Evolutionary conservation across 495 filamentous ascomycete species (phyloP).

Genomic region (Evansstolkia leycettana): DNA sequence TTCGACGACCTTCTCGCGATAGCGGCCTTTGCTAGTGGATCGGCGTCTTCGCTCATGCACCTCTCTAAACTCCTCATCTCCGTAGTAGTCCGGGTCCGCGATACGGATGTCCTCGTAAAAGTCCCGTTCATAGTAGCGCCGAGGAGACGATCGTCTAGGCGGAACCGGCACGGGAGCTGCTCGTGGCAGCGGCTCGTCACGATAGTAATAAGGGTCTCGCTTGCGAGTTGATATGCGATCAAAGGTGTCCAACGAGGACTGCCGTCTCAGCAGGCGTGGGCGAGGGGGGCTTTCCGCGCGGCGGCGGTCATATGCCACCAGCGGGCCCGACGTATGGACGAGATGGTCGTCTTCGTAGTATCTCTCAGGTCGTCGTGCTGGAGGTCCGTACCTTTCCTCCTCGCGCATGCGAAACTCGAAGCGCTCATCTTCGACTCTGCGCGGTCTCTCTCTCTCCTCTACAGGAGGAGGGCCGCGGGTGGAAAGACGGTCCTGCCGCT

Average conservation of each 20-base stretch:
- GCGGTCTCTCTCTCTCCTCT: constrained; percentile 30
- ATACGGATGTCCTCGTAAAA: constrained; percentile 55
- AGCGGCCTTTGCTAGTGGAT: constrained; percentile 25
- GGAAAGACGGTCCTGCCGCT: constrained; percentile 30
- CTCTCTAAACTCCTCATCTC: constrained; percentile 54
- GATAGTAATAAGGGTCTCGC: constrained; percentile 40
- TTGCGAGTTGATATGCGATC: constrained; percentile 51
- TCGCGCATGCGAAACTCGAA: constrained; percentile 42
- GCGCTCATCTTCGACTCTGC: constrained; percentile 33
- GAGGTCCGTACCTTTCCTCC: constrained; percentile 43
- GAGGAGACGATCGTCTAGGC: constrained; percentile 22
- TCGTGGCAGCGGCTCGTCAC: constrained; percentile 23
- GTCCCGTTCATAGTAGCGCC: constrained; percentile 36
- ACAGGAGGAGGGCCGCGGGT: constrained; percentile 28
- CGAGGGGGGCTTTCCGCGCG: constrained; percentile 29
- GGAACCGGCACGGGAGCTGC: constrained; percentile 25
- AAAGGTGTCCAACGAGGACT: constrained; percentile 61
- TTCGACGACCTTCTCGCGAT: constrained; percentile 23
- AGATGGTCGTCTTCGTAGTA: constrained; percentile 41
- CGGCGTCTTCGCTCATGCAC: constrained; percentile 39
- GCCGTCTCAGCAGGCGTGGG: constrained; percentile 50
- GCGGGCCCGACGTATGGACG: constrained; percentile 25
- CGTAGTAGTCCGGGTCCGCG: constrained; percentile 52
- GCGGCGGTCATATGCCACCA: constrained; percentile 27
- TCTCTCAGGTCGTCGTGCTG: constrained; percentile 33